Evolutionary conservation across 2,329 filamentous ascomycete genomes (phyloP), one percentile per base, ranked within the genome.

Genomic region (Fusarium bulbicola): DNA sequence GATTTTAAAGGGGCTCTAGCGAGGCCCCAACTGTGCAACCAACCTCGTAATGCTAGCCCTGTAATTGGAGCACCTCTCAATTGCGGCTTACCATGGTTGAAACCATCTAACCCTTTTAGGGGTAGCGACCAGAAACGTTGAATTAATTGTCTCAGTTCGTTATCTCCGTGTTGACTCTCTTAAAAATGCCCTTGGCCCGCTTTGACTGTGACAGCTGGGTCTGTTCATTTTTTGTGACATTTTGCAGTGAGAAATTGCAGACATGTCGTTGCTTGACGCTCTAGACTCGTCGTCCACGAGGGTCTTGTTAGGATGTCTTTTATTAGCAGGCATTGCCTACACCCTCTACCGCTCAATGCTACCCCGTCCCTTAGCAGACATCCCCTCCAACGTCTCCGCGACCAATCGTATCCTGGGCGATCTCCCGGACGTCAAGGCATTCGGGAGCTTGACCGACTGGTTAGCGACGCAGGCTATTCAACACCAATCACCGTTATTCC

Each of bases 391-490:
- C 43, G 32, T 56, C 20, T n/a, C 57, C 15, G 69, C 69, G 8
- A 70, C 66, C 15, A 68, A 65, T 30, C 69, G 64, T 8, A 65
- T 72, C 26, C 45, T 72, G 15, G 69, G 69, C 0, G 69, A 72
- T 37, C 40, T 72, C 34, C 69, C 69, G 2, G 54, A 59, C 7
- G 43, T 72, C 24, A 68, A 68, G 18, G 54, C 59, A 11, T 59
- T 54, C 30, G 72, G 71, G 8, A 72, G 64, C 18, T 26, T 74
- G 28, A 66, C 68, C 14, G 61, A 61, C 43, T 74, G 72, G 72
- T 43, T 74, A 15, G 64, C 60, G 9, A 54, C 26, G 3, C 72
- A 74, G 16, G 47, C 64, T 0, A 34, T 36, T 7, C 63, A 69
- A 36, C 72, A 74, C 20, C 43, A 63, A n/a, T 65, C 71, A 2